Conservation (phyloP, 345 rosid genomes). For the Eucalyptus brandiana region DNA sequence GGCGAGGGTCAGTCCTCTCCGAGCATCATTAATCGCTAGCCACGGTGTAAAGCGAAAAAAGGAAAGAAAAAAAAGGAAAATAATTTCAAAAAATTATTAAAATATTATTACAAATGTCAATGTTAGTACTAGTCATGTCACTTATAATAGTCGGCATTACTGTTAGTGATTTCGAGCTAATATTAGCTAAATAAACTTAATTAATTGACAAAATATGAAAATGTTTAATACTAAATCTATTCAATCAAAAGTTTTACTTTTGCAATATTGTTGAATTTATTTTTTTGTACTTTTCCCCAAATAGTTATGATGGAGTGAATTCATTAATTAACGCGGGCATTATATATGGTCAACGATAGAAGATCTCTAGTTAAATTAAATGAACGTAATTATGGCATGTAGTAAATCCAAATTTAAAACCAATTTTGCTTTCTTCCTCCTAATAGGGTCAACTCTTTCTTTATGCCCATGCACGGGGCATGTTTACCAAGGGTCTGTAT, state of each 20-base stretch:
- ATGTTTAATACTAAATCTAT: no score
- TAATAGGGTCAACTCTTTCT: neutral
- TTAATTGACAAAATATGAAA: no score
- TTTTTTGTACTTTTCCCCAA: neutral
- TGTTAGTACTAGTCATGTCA: neutral
- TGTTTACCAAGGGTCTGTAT: neutral
- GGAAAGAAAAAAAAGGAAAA: no score
- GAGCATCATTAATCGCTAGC: neutral
- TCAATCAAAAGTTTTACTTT: no score
- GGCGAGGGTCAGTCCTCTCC: no score
- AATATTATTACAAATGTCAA: no score
- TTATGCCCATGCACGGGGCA: neutral
- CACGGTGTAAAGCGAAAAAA: neutral
- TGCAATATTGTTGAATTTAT: no score
- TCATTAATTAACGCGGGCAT: neutral
- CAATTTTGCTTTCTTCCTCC: neutral
- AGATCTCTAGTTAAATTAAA: neutral
- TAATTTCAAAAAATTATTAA: no score
- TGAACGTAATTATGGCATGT: neutral
- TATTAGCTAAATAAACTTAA: neutral
- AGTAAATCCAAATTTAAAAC: neutral
- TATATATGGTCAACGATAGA: neutral
- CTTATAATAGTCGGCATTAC: rapidly evolving
- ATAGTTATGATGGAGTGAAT: neutral
- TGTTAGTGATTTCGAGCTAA: no score